phyloP scores from a whole-genome alignment of 768 basidiomycete genomes.

The Termitomyces titanicus region DNA sequence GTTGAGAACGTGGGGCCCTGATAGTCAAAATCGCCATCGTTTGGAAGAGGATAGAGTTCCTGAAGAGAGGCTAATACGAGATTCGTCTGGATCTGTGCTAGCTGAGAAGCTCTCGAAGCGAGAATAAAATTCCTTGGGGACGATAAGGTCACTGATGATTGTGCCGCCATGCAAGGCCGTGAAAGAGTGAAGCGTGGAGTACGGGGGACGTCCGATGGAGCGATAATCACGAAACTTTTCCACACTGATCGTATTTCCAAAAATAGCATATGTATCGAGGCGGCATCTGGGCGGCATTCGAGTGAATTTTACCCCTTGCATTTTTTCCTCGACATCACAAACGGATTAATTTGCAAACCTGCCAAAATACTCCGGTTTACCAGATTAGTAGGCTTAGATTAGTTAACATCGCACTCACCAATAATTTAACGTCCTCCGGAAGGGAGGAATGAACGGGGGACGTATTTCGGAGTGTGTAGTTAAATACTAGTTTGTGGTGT shows the following conservation, averaged over 20 bases:
- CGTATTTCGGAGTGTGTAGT: too few species aligned
- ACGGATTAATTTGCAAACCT: too few species aligned
- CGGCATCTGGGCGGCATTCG: too few species aligned
- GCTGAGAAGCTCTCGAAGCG: constrained; percentile 83
- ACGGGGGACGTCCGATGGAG: too few species aligned
- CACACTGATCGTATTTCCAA: neutral
- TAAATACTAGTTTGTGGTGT: too few species aligned
- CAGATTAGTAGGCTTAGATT: too few species aligned
- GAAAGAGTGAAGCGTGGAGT: neutral
- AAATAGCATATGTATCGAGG: neutral
- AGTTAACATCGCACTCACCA: too few species aligned
- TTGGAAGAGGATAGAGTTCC: constrained; percentile 44
- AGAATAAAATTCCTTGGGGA: constrained; percentile 59
- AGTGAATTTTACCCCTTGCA: too few species aligned
- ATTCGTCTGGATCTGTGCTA: constrained; percentile 89
- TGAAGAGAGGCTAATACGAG: constrained; percentile 66
- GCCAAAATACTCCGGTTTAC: too few species aligned
- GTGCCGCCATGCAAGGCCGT: constrained; percentile 10
- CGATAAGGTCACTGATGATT: constrained; percentile 3
- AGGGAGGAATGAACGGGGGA: too few species aligned
- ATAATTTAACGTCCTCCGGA: too few species aligned
- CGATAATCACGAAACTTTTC: neutral
- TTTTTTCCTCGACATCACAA: too few species aligned
- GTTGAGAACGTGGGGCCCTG: constrained; percentile 36
- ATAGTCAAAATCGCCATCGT: constrained; percentile 10